Percentiles rank a stretch among this genome's conserved stretches.
Conservation (phyloP, 225 moss, liverwort and hornwort genomes). For the Anthoceros angustus region DNA sequence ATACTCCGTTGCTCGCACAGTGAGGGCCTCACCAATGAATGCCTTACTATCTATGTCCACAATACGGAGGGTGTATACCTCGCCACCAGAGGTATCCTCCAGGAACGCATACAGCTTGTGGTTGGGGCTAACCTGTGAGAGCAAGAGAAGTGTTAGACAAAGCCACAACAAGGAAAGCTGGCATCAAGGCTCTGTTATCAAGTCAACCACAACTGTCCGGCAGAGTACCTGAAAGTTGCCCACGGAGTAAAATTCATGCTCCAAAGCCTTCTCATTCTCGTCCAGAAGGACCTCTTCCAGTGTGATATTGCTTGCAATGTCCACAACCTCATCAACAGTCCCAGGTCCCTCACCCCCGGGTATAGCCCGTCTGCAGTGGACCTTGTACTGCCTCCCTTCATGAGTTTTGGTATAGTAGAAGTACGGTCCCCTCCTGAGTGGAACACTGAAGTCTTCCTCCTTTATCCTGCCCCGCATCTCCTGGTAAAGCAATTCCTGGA, state of each 20-base stretch:
- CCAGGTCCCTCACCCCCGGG: conserved; percentile 65
- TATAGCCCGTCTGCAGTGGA: conserved; percentile 63
- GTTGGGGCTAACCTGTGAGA: conserved; percentile 63
- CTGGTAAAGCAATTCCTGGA: conserved; percentile 54
- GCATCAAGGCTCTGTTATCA: background rate
- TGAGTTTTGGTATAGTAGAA: conserved; percentile 60
- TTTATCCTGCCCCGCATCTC: conserved; percentile 79
- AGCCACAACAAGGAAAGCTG: background rate
- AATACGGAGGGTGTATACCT: conserved; percentile 62
- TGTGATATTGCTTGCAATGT: conserved; percentile 34
- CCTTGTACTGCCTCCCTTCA: conserved; percentile 58
- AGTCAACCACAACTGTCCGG: no score
- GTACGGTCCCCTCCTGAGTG: conserved; percentile 52
- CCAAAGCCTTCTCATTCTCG: conserved; percentile 56
- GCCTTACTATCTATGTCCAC: conserved; percentile 52
- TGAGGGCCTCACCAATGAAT: conserved; percentile 38
- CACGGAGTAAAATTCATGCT: conserved; percentile 62
- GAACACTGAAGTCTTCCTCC: conserved; percentile 53
- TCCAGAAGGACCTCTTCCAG: conserved; percentile 67
- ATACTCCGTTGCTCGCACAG: conserved; percentile 28
- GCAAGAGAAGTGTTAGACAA: background rate
- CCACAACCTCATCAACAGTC: conserved; percentile 61
- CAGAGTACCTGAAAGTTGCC: conserved; percentile 41
- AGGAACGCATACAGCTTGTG: conserved; percentile 73
- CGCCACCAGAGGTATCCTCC: conserved; percentile 72